phyloP scores from a whole-genome alignment of 2,329 filamentous ascomycete species.

The Aureobasidium mangrovei region DNA sequence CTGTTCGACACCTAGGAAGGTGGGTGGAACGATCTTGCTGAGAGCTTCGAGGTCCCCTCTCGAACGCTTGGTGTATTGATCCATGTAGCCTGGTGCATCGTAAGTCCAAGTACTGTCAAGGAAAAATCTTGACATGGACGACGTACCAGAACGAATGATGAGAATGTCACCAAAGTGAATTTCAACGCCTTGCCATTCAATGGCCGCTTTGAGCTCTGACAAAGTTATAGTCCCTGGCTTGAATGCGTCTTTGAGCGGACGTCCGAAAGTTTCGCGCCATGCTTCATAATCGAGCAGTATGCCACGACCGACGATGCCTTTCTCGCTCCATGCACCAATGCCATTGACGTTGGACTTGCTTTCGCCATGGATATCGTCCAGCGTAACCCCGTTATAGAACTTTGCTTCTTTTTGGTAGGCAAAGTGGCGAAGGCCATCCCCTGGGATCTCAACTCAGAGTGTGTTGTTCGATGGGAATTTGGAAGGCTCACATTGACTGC shows the following conservation, averaged over 20 bases:
- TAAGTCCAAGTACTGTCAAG: neutral
- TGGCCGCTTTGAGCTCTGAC: constrained; percentile 35
- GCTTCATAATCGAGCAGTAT: constrained; percentile 46
- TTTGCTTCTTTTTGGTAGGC: constrained; percentile 38
- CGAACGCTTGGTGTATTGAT: constrained; percentile 31
- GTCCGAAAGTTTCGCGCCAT: constrained; percentile 36
- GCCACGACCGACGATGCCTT: constrained; percentile 49
- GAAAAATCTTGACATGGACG: no score
- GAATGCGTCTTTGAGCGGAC: constrained; percentile 31
- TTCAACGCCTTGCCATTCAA: constrained; percentile 39
- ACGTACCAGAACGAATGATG: constrained; percentile 34
- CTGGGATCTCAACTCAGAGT: neutral
- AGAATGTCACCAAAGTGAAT: constrained; percentile 50
- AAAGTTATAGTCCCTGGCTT: constrained; percentile 28
- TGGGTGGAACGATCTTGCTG: constrained; percentile 31
- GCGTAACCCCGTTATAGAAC: constrained; percentile 31
- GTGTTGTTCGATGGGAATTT: neutral
- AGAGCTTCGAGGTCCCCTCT: constrained; percentile 31
- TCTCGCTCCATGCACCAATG: constrained; percentile 40
- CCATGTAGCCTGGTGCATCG: constrained; percentile 34
- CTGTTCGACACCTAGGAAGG: constrained; percentile 42
- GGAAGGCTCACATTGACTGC: constrained; percentile 39
- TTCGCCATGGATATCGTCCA: constrained; percentile 33
- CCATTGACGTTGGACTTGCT: constrained; percentile 34
- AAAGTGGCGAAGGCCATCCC: constrained; percentile 48